A percentile compares a stretch with the other conserved stretches of the same genome.
Conservation (phyloP, 2,329 filamentous ascomycete species). For the Botrytis sinoallii region DNA sequence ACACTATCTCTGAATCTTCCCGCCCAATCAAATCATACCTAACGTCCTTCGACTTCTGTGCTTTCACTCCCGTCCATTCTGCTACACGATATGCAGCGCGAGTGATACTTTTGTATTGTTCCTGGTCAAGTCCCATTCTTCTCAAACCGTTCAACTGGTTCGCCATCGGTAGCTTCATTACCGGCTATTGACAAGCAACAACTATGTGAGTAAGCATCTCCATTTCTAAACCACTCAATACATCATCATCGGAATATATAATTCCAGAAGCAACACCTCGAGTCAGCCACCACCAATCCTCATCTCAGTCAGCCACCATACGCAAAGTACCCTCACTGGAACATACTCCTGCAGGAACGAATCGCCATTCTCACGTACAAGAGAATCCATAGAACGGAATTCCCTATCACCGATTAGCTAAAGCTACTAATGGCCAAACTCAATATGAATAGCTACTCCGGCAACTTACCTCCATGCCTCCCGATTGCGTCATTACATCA, state of each 20-base stretch:
- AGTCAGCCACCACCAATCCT: not conserved
- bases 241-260: not conserved
- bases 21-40: too few species aligned
- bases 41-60: not conserved
- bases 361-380: not conserved
- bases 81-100: not conserved
- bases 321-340: not conserved
- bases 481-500: too few species aligned
- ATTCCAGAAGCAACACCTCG: not conserved
- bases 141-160: not conserved
- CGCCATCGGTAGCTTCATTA: not conserved
- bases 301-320: not conserved
- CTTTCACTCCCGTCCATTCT: not conserved
- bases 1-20: too few species aligned
- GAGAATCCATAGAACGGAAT: not conserved
- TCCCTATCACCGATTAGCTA: not conserved
- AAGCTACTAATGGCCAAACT: too few species aligned
- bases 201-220: not conserved
- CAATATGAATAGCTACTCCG: too few species aligned
- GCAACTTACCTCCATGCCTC: too few species aligned
- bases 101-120: fast-evolving
- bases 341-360: not conserved
- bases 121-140: not conserved
- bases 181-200: not conserved
- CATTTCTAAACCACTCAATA: not conserved